Evolutionary conservation across 2,329 filamentous ascomycete genomes (phyloP).

Genomic region (Beauveria sp.): DNA sequence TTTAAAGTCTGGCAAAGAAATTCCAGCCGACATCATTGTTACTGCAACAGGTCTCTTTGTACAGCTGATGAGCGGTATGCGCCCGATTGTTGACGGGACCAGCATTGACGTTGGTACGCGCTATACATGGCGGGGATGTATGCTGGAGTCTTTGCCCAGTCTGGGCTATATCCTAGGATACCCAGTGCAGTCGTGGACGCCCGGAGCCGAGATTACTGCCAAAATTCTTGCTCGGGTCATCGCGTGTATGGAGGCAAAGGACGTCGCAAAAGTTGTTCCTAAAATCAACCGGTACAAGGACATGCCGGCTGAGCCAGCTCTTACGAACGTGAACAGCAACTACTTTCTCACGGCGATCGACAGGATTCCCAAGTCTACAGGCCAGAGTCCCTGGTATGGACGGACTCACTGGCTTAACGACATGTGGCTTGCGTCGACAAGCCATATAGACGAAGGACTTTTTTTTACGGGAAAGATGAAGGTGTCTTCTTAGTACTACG

Average conservation of each 20-base stretch:
- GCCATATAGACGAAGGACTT: background rate
- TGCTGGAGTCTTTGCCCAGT: slow-evolving; percentile 58
- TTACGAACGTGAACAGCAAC: slow-evolving; percentile 22
- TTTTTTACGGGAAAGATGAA: background rate
- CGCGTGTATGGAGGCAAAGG: slow-evolving; percentile 10
- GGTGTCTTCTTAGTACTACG: no score
- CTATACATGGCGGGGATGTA: slow-evolving; percentile 52
- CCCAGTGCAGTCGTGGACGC: slow-evolving; percentile 57
- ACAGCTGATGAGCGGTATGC: slow-evolving; percentile 43
- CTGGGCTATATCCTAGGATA: slow-evolving; percentile 52
- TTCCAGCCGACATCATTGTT: slow-evolving; percentile 57
- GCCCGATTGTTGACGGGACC: slow-evolving; percentile 43
- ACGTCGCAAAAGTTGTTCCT: slow-evolving; percentile 25
- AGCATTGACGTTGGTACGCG: slow-evolving; percentile 36
- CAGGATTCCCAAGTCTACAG: slow-evolving; percentile 30
- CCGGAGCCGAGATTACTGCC: slow-evolving; percentile 41
- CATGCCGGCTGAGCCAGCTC: slow-evolving; percentile 19
- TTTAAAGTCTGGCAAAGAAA: slow-evolving; percentile 34
- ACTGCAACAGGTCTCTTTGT: slow-evolving; percentile 59
- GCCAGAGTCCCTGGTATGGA: slow-evolving; percentile 29
- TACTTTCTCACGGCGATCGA: slow-evolving; percentile 29
- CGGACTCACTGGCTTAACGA: slow-evolving; percentile 24
- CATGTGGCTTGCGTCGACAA: slow-evolving; percentile 17
- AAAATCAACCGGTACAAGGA: slow-evolving; percentile 22
- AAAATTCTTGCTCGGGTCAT: slow-evolving; percentile 43